Conservation (phyloP, 2,329 filamentous ascomycete species). For the Lachnellula subtilissima region DNA sequence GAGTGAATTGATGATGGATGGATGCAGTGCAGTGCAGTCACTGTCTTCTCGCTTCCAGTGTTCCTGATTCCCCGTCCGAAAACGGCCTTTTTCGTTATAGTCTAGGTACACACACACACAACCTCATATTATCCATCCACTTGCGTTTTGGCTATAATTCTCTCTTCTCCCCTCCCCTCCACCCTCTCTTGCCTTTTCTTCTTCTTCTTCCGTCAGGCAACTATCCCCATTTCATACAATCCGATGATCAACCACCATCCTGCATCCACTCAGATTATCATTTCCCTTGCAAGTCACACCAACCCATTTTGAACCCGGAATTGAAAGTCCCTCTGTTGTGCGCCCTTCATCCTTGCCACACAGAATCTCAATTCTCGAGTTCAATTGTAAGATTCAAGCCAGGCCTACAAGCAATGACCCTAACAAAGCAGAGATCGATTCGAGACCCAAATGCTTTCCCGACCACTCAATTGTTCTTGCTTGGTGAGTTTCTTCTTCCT, state of each 20-base stretch:
- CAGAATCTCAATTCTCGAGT: constrained; percentile 13
- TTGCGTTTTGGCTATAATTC: constrained; percentile 1
- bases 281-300: background rate
- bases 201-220: background rate
- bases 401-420: constrained; percentile 22
- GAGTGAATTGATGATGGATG: too few relatives aligned
- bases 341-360: background rate
- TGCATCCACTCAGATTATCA: too few relatives aligned
- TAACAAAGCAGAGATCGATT: constrained; percentile 31
- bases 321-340: background rate
- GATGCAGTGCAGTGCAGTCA: too few relatives aligned
- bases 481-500: constrained; percentile 55
- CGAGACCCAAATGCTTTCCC: constrained; percentile 73
- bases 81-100: too few relatives aligned
- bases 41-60: too few relatives aligned
- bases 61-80: too few relatives aligned
- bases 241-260: too few relatives aligned
- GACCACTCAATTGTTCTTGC: constrained; percentile 72
- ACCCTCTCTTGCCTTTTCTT: background rate
- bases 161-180: background rate
- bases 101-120: background rate
- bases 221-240: background rate
- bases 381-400: constrained; percentile 21
- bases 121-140: background rate
- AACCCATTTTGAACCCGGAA: background rate